These are phyloP conservation scores for Emiliania huxleyi DNA, from an alignment of 78 protist genomes.

Conservation along the genomic window DNA sequence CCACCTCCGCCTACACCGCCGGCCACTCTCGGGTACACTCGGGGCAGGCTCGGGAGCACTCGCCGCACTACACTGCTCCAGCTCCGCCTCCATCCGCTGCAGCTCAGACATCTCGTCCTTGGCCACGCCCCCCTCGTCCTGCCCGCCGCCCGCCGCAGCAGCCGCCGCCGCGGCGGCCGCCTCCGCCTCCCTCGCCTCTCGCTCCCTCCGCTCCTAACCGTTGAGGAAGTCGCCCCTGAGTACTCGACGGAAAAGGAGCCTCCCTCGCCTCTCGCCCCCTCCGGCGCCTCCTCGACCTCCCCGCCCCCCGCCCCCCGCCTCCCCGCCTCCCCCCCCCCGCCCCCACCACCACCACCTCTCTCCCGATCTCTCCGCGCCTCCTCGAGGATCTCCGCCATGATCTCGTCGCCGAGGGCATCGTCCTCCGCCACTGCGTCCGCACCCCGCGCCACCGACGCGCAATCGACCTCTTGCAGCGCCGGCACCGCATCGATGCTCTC, in stretches of 20 bases:
- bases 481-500: not conserved
- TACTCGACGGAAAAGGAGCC: too few species aligned
- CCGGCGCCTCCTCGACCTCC: too few species aligned
- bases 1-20: too few species aligned
- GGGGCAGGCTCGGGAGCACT: too few species aligned
- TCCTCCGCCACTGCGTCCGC: not conserved
- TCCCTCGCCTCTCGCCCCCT: too few species aligned
- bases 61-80: not conserved
- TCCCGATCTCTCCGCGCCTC: not conserved
- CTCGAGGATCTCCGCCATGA: conserved; percentile 4
- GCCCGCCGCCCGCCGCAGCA: not conserved
- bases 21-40: too few species aligned
- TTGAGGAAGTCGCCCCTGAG: too few species aligned
- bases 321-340: too few species aligned
- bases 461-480: not conserved
- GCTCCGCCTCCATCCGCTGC: not conserved
- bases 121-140: not conserved
- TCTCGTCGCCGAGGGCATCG: not conserved
- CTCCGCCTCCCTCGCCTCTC: not conserved
- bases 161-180: not conserved
- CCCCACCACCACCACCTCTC: too few species aligned
- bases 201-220: not conserved
- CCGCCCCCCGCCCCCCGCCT: too few species aligned
- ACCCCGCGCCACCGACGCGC: not conserved
- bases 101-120: not conserved